phyloP scores from a whole-genome alignment of 129 eudicot genomes.

The Tagetes erecta region DNA sequence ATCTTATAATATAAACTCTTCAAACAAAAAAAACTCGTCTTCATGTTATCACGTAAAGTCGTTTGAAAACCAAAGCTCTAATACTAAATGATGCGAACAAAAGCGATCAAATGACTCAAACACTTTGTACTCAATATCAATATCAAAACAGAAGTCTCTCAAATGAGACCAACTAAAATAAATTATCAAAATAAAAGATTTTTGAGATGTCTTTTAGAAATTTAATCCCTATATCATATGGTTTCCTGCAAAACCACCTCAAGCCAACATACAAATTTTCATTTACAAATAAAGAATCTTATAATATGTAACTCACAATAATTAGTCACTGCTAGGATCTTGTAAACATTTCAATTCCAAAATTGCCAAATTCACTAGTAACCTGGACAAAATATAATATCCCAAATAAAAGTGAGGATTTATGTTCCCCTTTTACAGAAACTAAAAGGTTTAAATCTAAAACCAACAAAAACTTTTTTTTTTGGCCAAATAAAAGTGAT shows the following conservation, averaged over 20 bases:
- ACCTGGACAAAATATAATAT: conserved; percentile 2
- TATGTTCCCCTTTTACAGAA: not conserved
- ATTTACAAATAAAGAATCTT: not conserved
- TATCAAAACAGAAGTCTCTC: no score
- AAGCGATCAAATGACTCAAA: no score
- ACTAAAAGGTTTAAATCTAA: not conserved
- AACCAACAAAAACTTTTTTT: not conserved
- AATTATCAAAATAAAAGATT: no score
- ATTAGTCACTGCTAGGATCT: conserved; percentile 3
- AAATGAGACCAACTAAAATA: no score
- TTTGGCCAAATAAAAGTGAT: not conserved
- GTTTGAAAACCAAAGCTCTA: no score
- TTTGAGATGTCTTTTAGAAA: no score
- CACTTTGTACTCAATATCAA: no score
- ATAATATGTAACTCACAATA: not conserved
- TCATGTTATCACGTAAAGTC: no score
- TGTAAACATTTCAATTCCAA: not conserved
- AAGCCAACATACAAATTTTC: conserved; percentile 6
- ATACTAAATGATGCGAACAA: no score
- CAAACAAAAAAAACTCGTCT: no score
- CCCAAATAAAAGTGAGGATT: not conserved
- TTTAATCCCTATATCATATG: not conserved
- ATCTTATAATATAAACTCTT: no score
- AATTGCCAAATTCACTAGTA: not conserved
- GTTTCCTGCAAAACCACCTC: conserved; percentile 1